Evolutionary conservation across 179 eudicot genomes (phyloP).

Genomic region (Beta lomatogona): DNA sequence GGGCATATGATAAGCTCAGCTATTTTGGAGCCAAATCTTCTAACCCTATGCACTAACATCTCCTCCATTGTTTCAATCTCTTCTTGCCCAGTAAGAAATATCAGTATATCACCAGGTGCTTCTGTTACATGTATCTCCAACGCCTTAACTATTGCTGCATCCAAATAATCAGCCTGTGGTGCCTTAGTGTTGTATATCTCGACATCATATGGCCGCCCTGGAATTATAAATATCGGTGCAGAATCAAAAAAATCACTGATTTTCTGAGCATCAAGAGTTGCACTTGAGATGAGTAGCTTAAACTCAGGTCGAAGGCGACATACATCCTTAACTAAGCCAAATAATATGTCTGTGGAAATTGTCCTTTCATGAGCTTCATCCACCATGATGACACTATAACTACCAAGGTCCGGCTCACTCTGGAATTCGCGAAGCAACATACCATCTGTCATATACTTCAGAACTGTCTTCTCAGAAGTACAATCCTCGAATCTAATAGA

Average conservation of each 20-base stretch:
- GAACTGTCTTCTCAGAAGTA: slow-evolving; percentile 18
- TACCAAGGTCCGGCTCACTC: slow-evolving; percentile 5
- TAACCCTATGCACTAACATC: slow-evolving; percentile 53
- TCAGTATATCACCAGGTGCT: slow-evolving; percentile 62
- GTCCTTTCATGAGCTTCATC: slow-evolving; percentile 81
- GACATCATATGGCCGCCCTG: slow-evolving; percentile 63
- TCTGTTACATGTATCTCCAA: slow-evolving; percentile 64
- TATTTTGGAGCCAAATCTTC: slow-evolving; percentile 52
- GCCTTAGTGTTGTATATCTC: slow-evolving; percentile 54
- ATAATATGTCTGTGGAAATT: slow-evolving; percentile 55
- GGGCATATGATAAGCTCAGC: slow-evolving; percentile 66
- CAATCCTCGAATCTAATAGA: slow-evolving; percentile 26
- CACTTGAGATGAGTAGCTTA: slow-evolving; percentile 68
- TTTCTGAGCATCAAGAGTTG: slow-evolving; percentile 67
- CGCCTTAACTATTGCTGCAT: slow-evolving; percentile 59
- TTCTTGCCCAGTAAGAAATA: slow-evolving; percentile 70
- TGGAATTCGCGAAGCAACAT: slow-evolving; percentile 21
- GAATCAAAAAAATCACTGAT: slow-evolving; percentile 63
- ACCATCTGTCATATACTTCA: slow-evolving; percentile 28
- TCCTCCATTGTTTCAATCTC: slow-evolving; percentile 72
- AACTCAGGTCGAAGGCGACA: slow-evolving; percentile 55
- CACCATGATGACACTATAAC: slow-evolving; percentile 57
- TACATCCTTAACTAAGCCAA: slow-evolving; percentile 68
- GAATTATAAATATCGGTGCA: slow-evolving; percentile 61
- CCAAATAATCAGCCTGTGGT: slow-evolving; percentile 71